These are phyloP conservation scores for Cryptococcus neoformans DNA, from an alignment of 1,284 basidiomycete genomes.

Conservation along the genomic window DNA sequence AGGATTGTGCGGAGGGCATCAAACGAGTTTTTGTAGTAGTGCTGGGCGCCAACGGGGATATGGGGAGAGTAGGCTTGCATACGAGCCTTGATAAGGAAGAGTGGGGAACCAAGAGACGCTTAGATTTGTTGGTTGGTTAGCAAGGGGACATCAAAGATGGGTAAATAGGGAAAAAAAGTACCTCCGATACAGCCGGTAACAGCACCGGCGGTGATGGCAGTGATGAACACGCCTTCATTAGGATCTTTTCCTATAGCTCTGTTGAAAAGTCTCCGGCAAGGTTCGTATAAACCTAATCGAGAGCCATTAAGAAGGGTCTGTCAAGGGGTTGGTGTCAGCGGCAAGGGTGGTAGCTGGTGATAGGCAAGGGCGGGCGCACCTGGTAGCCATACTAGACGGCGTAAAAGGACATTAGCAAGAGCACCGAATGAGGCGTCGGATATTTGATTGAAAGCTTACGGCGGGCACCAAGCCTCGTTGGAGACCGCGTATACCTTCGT, in stretches of 20 bases:
- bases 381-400: constrained; percentile 76
- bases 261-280: constrained; percentile 74
- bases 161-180: constrained; percentile 45
- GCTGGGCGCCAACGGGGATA: constrained; percentile 91
- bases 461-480: constrained; percentile 89
- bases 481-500: constrained; percentile 86
- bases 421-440: background rate
- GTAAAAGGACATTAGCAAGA: background rate
- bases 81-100: constrained; percentile 94
- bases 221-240: constrained; percentile 65
- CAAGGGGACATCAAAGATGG: background rate
- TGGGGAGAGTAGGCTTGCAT: constrained; percentile 97
- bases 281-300: constrained; percentile 96
- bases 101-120: constrained; percentile 88
- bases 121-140: background rate
- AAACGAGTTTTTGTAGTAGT: constrained; percentile 79
- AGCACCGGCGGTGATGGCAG: constrained; percentile 80
- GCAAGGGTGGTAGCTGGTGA: background rate
- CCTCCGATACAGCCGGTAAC: constrained; percentile 86
- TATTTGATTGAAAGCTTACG: constrained; percentile 55
- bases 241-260: constrained; percentile 61
- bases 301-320: constrained; percentile 93
- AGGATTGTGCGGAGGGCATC: constrained; percentile 80
- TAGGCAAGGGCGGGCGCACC: constrained; percentile 53
- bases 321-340: background rate